A percentile compares a stretch with the other conserved stretches of the same genome.
Evolutionary conservation across 768 basidiomycete genomes (phyloP).

Genomic region (Phaeotremella fagi): DNA sequence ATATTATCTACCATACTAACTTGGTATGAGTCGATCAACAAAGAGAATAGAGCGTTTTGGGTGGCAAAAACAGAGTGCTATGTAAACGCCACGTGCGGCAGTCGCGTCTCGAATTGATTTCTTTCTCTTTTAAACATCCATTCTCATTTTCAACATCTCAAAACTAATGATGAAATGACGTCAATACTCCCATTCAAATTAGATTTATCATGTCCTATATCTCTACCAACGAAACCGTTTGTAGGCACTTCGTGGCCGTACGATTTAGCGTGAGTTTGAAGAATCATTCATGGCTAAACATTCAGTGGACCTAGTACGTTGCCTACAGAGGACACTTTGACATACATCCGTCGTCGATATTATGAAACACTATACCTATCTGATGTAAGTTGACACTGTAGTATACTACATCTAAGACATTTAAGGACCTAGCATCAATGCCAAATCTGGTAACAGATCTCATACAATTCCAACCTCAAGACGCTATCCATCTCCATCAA

Average conservation of each 20-base stretch:
- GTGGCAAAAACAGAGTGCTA: too few relatives aligned
- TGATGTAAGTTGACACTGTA: slow-evolving; percentile 13
- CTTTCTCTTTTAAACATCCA: too few relatives aligned
- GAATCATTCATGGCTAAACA: neutral
- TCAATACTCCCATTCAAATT: slow-evolving; percentile 8
- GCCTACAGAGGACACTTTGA: neutral
- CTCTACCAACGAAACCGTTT: slow-evolving; percentile 11
- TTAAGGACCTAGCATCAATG: slow-evolving; percentile 17
- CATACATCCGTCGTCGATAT: slow-evolving; percentile 14
- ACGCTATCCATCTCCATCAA: neutral
- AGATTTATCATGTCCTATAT: slow-evolving; percentile 22
- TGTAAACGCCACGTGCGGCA: too few relatives aligned
- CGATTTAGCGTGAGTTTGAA: slow-evolving; percentile 11
- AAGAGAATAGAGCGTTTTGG: too few relatives aligned
- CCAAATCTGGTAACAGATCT: slow-evolving; percentile 18
- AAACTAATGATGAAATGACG: too few relatives aligned
- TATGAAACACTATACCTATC: slow-evolving; percentile 26
- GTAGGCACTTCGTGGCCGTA: slow-evolving; percentile 12
- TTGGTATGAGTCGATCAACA: too few relatives aligned
- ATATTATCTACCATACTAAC: too few relatives aligned
- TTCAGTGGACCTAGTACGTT: slow-evolving; percentile 3
- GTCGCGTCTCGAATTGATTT: too few relatives aligned
- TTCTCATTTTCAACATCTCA: too few relatives aligned
- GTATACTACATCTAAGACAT: neutral
- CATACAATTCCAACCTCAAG: neutral